Base-by-base conservation (phyloP, 2,329 filamentous ascomycete genomes). In the Pseudogymnoascus sp. region DNA sequence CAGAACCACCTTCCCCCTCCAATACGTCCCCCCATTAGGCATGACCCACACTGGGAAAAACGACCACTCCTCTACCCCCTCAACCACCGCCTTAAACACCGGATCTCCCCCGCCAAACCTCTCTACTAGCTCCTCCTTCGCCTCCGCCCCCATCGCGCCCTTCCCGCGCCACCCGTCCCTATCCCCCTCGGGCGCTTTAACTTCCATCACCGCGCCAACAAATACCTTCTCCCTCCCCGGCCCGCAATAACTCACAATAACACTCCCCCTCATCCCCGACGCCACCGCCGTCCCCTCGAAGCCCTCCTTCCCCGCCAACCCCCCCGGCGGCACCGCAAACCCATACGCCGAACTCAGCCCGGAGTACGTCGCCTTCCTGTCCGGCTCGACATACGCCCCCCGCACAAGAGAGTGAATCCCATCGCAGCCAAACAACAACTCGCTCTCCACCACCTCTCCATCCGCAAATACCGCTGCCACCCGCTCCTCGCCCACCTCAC, bases 321-420 rank as follows among this genome's bases (percentile, higher is more conserved):
- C 60, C 11, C 42, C 58, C 9, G 63, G 33, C 3, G 42, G 8
- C 7, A 12, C 14, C 1, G 14, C n/a, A 60, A 66, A 23, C 2
- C 63, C 60, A 61, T 65, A 66, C 12, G 63, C 62, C 23, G 38
- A 38, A 11, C 55, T 60, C 5, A 65, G 28, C 11, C 55, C 38
- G 2, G 63, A 63, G 49, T 66, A 65, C 5, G 58, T 62, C n/a
- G 62, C 42, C 22, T 14, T 23, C n/a, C 60, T 33, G 22, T 25
- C 58, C 0, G 66, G 62, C 16, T 67, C 63, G 12, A 68, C 63
- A 63, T 67, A 70, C 22, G 66, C 55, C 3, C 23, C 45, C 1
- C 72, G 67, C 11, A 73, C 67, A 2, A 66, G 65, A 2, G 72
- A 74, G 62, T 74, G 72, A 33, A 74, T 70, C 12, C 73, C 73